Base-by-base conservation (phyloP, 2,329 filamentous ascomycete genomes). In the Cytospora piceicola region DNA sequence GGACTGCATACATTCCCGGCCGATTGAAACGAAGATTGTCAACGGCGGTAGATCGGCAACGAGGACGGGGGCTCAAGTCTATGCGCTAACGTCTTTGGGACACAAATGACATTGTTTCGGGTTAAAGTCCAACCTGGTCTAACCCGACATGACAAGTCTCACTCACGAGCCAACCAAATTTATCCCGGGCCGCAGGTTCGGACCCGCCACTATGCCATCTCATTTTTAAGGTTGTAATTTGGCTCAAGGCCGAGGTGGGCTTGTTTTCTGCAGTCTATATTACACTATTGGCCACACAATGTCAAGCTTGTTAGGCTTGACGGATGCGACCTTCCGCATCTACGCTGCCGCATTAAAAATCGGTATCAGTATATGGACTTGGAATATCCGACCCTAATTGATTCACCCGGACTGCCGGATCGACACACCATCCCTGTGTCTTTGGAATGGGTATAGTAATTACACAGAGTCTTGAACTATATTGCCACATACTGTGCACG, bases 211-310 rank as follows among this genome's bases (percentile, higher is more conserved):
- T 34, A 57, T 49, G n/a, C 20, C 8, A 2, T 22, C 24, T 6
- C 14, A 7, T 27, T 14, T 46, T 65, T 67, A 67, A 67, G 65
- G 58, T 55, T 65, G 65, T 59, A 61, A 51, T 54, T 67, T 63
- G 60, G 57, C 65, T 64, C 58, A 56, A 46, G 24, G 24, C 54
- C 27, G 17, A 29, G 52, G 63, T 11, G 17, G 29, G 17, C 17
- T 63, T 20, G 20, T 20, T 32, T 39, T 22, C 30, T 58, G 34
- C 34, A 39, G 20, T 27, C 30, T 32, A 9, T 57, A 22, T 20
- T 32, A 22, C 52, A 30, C 17, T 52, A 15, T 27, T 2, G 20
- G 14, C 24, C 9, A 53, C 51, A 27, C 39, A 30, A 39, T 61
- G 17, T 30, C 27, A 14, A 8, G 32, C 8, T 34, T 2, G 34